Percentiles rank a stretch among this genome's conserved stretches.
Conservation (phyloP, 192 early-diverging fungal genomes). For the Jimgerdemannia lactiflua region DNA sequence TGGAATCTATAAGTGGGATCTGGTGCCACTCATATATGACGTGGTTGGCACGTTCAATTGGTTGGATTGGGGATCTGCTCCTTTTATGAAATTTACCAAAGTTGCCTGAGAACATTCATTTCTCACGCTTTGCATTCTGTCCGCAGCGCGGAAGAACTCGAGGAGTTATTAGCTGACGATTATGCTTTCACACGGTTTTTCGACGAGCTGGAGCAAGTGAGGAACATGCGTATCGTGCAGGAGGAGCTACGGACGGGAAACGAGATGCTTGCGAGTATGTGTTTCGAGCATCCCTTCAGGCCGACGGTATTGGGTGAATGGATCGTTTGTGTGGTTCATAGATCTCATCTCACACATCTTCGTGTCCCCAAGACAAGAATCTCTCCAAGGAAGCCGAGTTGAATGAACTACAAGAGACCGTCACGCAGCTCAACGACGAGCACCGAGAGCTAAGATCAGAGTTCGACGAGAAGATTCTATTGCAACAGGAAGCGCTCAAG, state of each 20-base stretch:
- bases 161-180: slow-evolving; percentile 36
- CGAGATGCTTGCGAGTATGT: slow-evolving; percentile 18
- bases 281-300: not conserved
- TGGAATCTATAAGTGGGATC: too few species aligned
- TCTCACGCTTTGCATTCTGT: not conserved
- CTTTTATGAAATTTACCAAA: too few species aligned
- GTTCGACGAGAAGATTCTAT: slow-evolving; percentile 36
- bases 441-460: slow-evolving; percentile 25
- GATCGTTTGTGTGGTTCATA: not conserved
- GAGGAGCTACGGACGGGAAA: slow-evolving; percentile 46
- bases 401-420: slow-evolving; percentile 31
- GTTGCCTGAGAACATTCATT: not conserved
- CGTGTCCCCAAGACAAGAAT: slow-evolving; percentile 32
- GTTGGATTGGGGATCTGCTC: too few species aligned
- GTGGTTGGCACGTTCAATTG: too few species aligned
- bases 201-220: slow-evolving; percentile 30
- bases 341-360: too few species aligned
- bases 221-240: slow-evolving; percentile 40
- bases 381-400: slow-evolving; percentile 37
- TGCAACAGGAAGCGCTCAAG: slow-evolving; percentile 45
- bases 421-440: slow-evolving; percentile 28
- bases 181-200: slow-evolving; percentile 37
- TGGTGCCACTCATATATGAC: too few species aligned
- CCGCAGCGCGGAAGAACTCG: slow-evolving; percentile 31
- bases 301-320: not conserved